Conservation (phyloP, 306 rosid species). For the Trifolium pratense region DNA sequence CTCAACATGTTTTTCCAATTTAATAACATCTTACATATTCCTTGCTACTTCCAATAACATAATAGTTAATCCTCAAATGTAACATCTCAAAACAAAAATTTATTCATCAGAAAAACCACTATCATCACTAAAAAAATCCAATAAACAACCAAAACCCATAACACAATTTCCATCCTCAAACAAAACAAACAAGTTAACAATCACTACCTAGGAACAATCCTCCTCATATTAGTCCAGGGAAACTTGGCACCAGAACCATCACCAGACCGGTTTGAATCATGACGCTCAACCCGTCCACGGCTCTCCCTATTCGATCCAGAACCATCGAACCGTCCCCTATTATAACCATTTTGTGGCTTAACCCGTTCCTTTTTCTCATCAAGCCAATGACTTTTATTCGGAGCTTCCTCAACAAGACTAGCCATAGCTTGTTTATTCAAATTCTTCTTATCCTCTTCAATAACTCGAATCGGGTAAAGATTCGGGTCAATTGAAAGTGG, state of each 20-base stretch:
- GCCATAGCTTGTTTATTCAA: conserved; percentile 57
- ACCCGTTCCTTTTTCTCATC: conserved; percentile 41
- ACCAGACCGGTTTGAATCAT: conserved; percentile 3
- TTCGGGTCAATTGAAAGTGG: conserved; percentile 69
- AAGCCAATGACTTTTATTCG: conserved; percentile 70
- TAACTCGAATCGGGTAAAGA: conserved; percentile 62
- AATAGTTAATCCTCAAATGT: no score
- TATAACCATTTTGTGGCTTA: background rate
- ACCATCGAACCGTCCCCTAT: background rate
- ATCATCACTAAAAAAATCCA: no score
- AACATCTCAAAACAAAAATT: no score
- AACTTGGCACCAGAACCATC: conserved; percentile 64
- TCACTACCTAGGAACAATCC: conserved; percentile 46
- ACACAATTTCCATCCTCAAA: no score
- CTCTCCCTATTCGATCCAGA: background rate
- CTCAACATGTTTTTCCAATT: no score
- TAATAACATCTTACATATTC: no score
- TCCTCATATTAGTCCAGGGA: conserved; percentile 80
- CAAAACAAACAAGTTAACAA: no score
- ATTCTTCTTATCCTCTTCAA: conserved; percentile 61
- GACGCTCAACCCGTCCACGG: background rate
- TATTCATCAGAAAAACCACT: no score
- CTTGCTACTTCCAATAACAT: no score
- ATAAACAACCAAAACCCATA: no score
- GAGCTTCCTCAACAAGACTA: conserved; percentile 60